Evolutionary conservation across 2,329 filamentous ascomycete genomes (phyloP).

Genomic region (Neurospora sp.): DNA sequence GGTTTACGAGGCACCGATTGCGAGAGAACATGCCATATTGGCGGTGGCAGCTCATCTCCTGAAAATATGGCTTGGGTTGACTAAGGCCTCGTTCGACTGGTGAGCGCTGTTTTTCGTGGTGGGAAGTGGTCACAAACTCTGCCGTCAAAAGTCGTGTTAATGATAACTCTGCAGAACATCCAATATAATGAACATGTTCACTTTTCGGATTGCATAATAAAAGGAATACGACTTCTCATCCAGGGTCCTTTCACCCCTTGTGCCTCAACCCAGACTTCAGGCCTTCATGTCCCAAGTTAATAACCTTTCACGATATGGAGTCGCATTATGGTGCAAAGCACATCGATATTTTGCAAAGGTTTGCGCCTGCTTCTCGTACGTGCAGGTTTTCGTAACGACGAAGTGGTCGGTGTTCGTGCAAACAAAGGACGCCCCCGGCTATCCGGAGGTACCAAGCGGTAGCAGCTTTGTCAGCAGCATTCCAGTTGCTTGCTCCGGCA

Average conservation of each 20-base stretch:
- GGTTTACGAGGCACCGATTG: neutral
- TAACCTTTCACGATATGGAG: neutral
- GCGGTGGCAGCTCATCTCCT: neutral
- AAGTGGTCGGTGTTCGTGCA: neutral
- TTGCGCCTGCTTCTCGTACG: neutral
- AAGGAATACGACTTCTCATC: neutral
- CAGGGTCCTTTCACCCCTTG: neutral
- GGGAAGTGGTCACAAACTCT: neutral
- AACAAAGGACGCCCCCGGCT: neutral
- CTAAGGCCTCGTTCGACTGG: neutral
- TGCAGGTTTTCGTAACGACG: neutral
- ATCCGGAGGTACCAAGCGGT: neutral
- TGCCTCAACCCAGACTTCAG: neutral
- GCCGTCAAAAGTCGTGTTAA: neutral
- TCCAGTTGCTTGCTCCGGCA: neutral
- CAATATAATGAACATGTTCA: neutral
- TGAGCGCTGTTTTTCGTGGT: neutral
- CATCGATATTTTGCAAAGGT: neutral
- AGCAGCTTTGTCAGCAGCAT: neutral
- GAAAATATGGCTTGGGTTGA: neutral
- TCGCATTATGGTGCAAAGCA: neutral
- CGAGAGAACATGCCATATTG: neutral
- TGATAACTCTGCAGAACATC: neutral
- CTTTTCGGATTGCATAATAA: neutral
- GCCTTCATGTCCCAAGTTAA: neutral